Percentiles rank a stretch among this genome's conserved stretches.
These are phyloP conservation scores for Colletotrichum magnum DNA, from an alignment of 2,329 filamentous ascomycete genomes.

Conservation along the genomic window DNA sequence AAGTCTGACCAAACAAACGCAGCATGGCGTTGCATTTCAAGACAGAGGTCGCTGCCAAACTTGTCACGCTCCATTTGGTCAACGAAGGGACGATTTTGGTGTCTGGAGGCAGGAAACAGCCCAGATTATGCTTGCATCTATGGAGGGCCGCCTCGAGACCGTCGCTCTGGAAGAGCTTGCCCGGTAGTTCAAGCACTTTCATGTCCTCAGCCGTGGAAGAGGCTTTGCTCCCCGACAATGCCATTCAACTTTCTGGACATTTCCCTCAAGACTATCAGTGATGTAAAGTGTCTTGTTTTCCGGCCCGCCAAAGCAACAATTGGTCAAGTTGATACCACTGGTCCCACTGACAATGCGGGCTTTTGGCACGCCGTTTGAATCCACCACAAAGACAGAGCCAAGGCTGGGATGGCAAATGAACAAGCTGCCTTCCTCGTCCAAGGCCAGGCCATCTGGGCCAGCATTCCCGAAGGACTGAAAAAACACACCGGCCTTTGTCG, in stretches of 20 bases:
- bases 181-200: neutral
- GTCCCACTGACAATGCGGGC: conserved; percentile 51
- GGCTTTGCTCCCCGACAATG: conserved; percentile 46
- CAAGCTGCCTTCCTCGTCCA: conserved; percentile 56
- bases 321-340: conserved; percentile 54
- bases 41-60: too few species aligned
- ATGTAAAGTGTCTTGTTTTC: conserved; percentile 56
- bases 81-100: too few species aligned
- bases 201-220: neutral
- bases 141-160: too few species aligned
- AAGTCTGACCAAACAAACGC: too few species aligned
- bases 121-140: too few species aligned
- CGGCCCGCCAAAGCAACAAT: conserved; percentile 56
- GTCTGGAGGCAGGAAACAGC: too few species aligned
- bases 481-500: conserved; percentile 55
- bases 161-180: too few species aligned
- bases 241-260: conserved; percentile 51
- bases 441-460: conserved; percentile 54
- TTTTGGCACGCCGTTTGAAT: conserved; percentile 53
- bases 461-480: conserved; percentile 58
- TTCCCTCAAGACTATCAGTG: conserved; percentile 56
- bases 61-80: too few species aligned
- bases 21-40: too few species aligned
- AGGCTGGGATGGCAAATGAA: conserved; percentile 54
- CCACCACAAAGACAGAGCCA: conserved; percentile 54